phyloP scores from a whole-genome alignment of 768 basidiomycete species.

The Kwoniella botswanensis region DNA sequence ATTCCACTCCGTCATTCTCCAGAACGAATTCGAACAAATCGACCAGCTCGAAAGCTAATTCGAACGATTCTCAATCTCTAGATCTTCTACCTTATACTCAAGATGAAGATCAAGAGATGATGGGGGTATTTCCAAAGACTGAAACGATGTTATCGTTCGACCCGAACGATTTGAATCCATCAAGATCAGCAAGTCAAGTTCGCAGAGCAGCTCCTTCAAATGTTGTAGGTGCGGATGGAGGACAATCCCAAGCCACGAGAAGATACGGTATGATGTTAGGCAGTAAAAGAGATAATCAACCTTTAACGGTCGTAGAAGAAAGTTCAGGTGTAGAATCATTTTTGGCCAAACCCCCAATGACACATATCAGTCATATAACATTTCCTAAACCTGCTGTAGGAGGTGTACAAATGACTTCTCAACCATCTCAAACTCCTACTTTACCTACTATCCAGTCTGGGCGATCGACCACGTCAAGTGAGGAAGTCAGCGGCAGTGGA shows the following conservation, averaged over 20 bases:
- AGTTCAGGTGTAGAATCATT: conserved; percentile 13
- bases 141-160: conserved; percentile 50
- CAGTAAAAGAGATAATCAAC: neutral
- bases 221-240: conserved; percentile 2
- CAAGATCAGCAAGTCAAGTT: conserved; percentile 54
- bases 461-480: conserved; percentile 16
- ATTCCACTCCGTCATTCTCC: conserved; percentile 42
- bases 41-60: neutral
- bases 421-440: conserved; percentile 4
- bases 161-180: conserved; percentile 55
- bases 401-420: conserved; percentile 24
- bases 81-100: conserved; percentile 5
- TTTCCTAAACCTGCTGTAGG: conserved; percentile 49
- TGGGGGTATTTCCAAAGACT: conserved; percentile 6
- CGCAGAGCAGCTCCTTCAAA: conserved; percentile 29
- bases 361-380: conserved; percentile 49
- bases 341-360: conserved; percentile 22
- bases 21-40: conserved; percentile 31
- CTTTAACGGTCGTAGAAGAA: conserved; percentile 31
- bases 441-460: conserved; percentile 25
- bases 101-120: conserved; percentile 9
- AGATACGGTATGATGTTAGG: conserved; percentile 26
- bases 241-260: neutral
- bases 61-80: conserved; percentile 2
- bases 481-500: neutral